These are phyloP conservation scores for Alternaria atra DNA, from an alignment of 2,329 filamentous ascomycete genomes.

Conservation along the genomic window DNA sequence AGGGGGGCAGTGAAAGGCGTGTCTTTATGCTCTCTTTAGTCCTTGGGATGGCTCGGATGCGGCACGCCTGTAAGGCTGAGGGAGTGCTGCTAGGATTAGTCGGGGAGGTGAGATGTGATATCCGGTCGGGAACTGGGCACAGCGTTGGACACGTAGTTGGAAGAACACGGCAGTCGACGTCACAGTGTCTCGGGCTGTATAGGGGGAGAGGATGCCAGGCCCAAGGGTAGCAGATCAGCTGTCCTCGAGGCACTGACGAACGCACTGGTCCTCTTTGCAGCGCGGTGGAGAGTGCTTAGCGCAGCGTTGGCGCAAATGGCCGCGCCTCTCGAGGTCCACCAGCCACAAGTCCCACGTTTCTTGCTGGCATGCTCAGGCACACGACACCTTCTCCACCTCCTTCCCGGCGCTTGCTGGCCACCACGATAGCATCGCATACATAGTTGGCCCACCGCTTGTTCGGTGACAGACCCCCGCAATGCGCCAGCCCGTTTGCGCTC, in stretches of 20 bases:
- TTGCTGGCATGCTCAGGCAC: slow-evolving; percentile 10
- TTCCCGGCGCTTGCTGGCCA: slow-evolving; percentile 6
- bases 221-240: slow-evolving; percentile 7
- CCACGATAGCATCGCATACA: background rate
- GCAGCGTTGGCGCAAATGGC: slow-evolving; percentile 6
- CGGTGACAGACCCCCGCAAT: slow-evolving; percentile 25
- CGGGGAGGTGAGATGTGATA: slow-evolving; percentile 17
- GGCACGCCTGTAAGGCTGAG: slow-evolving; percentile 26
- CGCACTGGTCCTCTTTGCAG: slow-evolving; percentile 21
- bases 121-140: slow-evolving; percentile 5
- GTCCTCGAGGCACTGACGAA: slow-evolving; percentile 14
- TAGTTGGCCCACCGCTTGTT: background rate
- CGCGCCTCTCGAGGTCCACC: slow-evolving; percentile 4
- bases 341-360: slow-evolving; percentile 22
- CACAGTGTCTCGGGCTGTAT: slow-evolving; percentile 7
- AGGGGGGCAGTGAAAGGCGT: slow-evolving; percentile 11
- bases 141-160: slow-evolving; percentile 6
- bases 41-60: slow-evolving; percentile 19
- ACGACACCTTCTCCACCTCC: slow-evolving; percentile 3
- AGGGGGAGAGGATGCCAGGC: slow-evolving; percentile 9
- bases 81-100: slow-evolving; percentile 21
- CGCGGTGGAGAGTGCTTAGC: slow-evolving; percentile 18
- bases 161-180: slow-evolving; percentile 6
- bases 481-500: slow-evolving; percentile 39
- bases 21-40: slow-evolving; percentile 2